Evolutionary conservation across 2,329 filamentous ascomycete genomes (phyloP), one percentile per base, ranked within the genome.

Genomic region (Ceratocystis ficicola): DNA sequence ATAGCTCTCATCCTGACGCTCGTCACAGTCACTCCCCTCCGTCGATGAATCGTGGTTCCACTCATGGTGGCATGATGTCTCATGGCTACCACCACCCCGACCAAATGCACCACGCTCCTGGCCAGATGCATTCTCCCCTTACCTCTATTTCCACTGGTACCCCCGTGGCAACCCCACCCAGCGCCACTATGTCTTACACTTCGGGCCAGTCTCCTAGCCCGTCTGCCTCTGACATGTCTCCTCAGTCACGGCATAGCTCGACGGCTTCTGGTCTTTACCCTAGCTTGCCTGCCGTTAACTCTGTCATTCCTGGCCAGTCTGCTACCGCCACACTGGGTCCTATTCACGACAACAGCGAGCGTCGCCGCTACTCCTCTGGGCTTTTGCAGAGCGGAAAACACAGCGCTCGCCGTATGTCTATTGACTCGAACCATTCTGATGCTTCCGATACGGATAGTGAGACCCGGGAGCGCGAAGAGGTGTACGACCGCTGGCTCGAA

Each of bases 161-260:
- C 15, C 88, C 89, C 8, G 88, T 87, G 8, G 81, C 90, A 69
- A 92, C 88, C 2, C 89, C 88, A 6, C 86, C 88, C 0, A 89
- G 86, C 10, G 89, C 86, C 73, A 82, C 85, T 65, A 80, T 90
- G 72, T 91, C 88, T 0, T 91, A 91, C 76, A 86, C 84, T 48
- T 90, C 88, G 10, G 86, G 86, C 61, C 87, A 91, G 73, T 92
- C 88, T 5, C 88, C 88, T 1, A 82, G 80, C 69, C 84, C 86
- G 32, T 89, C 87, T n/a, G 84, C 83, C 60, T 82, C 86, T 67
- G 86, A 81, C 73, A 80, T 90, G 73, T 87, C 84, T 60, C 87
- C 87, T 0, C 79, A 82, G 57, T 83, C 82, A 12, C 82, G 86
- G 65, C 83, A 86, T 72, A 81, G 79, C 71, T 82, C 82, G 1